phyloP scores from a whole-genome alignment of 2,329 filamentous ascomycete species.

The Sporothrix protearum region DNA sequence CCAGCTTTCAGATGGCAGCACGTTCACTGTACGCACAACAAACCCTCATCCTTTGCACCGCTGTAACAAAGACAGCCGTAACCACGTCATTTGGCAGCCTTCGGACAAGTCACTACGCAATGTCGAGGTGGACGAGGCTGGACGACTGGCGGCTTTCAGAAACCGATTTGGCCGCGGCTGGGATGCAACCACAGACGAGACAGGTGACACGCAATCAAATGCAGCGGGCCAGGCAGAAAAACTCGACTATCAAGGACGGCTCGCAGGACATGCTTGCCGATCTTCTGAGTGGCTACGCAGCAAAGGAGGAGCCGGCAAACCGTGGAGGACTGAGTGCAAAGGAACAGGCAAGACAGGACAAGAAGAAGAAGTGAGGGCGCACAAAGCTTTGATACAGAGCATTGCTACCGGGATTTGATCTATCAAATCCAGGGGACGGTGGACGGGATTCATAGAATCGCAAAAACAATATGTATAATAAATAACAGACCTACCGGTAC shows the following conservation, averaged over 20 bases:
- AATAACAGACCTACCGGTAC: neutral
- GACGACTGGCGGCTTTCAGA: conserved; percentile 80
- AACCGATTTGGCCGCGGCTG: conserved; percentile 78
- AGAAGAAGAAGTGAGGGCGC: conserved; percentile 39
- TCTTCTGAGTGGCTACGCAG: conserved; percentile 50
- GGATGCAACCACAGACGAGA: conserved; percentile 51
- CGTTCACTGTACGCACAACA: conserved; percentile 75
- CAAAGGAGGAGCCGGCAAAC: conserved; percentile 39
- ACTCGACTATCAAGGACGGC: conserved; percentile 22
- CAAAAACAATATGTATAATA: conserved; percentile 16
- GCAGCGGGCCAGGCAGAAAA: conserved; percentile 28
- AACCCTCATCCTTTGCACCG: conserved; percentile 61
- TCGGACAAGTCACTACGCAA: conserved; percentile 74
- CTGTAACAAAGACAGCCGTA: conserved; percentile 76
- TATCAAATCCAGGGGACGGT: neutral
- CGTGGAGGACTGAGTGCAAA: conserved; percentile 41
- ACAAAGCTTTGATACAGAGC: neutral
- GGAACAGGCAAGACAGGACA: conserved; percentile 38
- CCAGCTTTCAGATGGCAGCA: conserved; percentile 84
- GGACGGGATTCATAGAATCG: neutral
- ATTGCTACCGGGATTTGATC: neutral
- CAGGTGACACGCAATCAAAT: conserved; percentile 1
- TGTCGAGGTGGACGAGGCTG: conserved; percentile 92
- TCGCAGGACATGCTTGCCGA: conserved; percentile 45
- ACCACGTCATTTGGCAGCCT: conserved; percentile 89